phyloP scores from a whole-genome alignment of 305 asterid genomes.

The Caryopteris hybrid region DNA sequence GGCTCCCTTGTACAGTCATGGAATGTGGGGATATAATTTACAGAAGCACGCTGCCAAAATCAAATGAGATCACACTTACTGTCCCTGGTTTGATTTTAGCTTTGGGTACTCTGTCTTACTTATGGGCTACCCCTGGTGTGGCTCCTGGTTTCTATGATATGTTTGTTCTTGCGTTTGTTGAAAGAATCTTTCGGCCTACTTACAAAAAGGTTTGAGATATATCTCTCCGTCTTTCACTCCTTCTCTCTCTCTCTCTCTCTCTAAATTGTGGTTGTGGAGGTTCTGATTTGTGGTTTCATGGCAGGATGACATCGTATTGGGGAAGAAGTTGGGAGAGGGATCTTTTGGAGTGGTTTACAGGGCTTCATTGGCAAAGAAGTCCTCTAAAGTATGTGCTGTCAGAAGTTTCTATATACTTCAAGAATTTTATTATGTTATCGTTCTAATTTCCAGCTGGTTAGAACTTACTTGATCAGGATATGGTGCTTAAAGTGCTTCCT shows the following conservation, averaged over 20 bases:
- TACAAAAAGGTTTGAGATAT: slow-evolving; percentile 64
- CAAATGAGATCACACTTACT: slow-evolving; percentile 61
- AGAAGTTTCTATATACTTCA: not conserved
- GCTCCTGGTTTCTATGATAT: slow-evolving; percentile 97
- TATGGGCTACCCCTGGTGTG: slow-evolving; percentile 99
- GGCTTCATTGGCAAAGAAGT: slow-evolving; percentile 62
- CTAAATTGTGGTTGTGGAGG: not conserved
- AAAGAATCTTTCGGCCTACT: slow-evolving; percentile 71
- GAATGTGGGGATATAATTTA: slow-evolving; percentile 94
- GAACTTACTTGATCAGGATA: not conserved
- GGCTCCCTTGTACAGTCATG: slow-evolving; percentile 98
- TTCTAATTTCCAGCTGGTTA: not conserved
- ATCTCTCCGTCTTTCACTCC: not conserved
- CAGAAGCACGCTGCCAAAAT: slow-evolving; percentile 85
- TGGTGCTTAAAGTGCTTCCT: not conserved
- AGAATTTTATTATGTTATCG: not conserved
- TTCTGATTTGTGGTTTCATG: slow-evolving; percentile 16
- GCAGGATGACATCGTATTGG: slow-evolving; percentile 92
- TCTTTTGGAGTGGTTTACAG: slow-evolving; percentile 81
- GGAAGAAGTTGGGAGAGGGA: slow-evolving; percentile 95
- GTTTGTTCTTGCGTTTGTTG: slow-evolving; percentile 94
- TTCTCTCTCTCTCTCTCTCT: not conserved
- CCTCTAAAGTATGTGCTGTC: slow-evolving; percentile 47
- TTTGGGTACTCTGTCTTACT: slow-evolving; percentile 75
- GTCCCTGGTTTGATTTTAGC: slow-evolving; percentile 88